phyloP scores from a whole-genome alignment of 164 flowering plant species.

The Nymphaea thermarum region DNA sequence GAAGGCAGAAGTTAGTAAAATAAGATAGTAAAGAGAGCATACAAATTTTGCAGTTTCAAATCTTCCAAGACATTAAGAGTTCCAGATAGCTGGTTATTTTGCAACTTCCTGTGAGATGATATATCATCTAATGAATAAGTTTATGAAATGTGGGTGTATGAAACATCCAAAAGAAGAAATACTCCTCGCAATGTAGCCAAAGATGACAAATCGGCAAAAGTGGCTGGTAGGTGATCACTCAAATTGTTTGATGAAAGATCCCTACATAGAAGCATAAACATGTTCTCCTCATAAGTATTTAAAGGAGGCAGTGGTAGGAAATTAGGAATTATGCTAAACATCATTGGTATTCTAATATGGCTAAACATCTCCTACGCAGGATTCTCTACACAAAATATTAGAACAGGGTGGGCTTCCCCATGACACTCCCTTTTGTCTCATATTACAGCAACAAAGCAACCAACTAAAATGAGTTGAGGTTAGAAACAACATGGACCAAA shows the following conservation, averaged over 20 bases:
- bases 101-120: slow-evolving; percentile 54
- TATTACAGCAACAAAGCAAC: not conserved
- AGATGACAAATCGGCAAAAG: slow-evolving; percentile 28
- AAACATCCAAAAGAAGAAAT: not conserved
- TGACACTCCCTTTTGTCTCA: not conserved
- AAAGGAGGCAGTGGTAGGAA: too few relatives aligned
- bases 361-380: not conserved
- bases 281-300: too few relatives aligned
- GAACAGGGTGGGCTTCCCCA: not conserved
- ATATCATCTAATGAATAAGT: slow-evolving; percentile 1
- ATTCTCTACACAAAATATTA: not conserved
- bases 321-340: too few relatives aligned
- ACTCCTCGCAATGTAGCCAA: slow-evolving; percentile 58
- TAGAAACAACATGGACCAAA: too few relatives aligned
- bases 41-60: slow-evolving; percentile 71
- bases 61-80: slow-evolving; percentile 81
- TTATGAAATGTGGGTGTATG: not conserved
- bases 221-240: slow-evolving; percentile 64
- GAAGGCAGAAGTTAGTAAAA: not conserved
- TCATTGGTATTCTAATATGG: not conserved
- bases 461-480: not conserved
- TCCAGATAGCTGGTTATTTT: slow-evolving; percentile 80
- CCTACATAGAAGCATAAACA: slow-evolving; percentile 27
- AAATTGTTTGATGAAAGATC: slow-evolving; percentile 70
- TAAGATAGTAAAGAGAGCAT: slow-evolving; percentile 1